Evolutionary conservation across 176 grass and related monocot species (phyloP), one percentile per base, ranked within the genome.

Genomic region (Melocanna baccifera): DNA sequence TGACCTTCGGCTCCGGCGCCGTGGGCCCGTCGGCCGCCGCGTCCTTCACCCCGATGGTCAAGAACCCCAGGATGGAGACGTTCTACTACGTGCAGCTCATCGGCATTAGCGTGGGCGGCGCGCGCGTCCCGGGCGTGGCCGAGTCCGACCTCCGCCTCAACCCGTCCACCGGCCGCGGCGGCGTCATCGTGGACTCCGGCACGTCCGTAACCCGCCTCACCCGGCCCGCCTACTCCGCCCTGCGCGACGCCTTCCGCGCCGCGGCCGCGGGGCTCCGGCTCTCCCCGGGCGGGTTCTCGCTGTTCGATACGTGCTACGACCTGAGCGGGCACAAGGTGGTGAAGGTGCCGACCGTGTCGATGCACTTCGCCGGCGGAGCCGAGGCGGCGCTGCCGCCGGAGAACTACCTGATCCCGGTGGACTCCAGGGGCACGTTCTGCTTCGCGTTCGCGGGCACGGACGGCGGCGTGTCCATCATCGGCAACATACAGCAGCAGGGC

Each of bases 241-340:
- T 98, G 48, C 87, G 95, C 67, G 89, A 98, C 88, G 95, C 95
- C 9, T 98, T 98, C 87, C 90, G 88, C 46, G 59, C 62, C 4
- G 92, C 91, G 0, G 87, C 89, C 0, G 81, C 90, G 4, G 92
- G 88, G 4, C 85, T 95, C 53, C 84, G 83, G 6, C 82, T 84
- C 19, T 78, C 87, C 14, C 85, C 90, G 1, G 92, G 92, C 25
- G 95, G 91, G 1, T 98, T 95, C 89, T 98, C 95, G 1, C 89
- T 98, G 25, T 98, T 98, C 84, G 95, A 98, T 91, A 98, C 95
- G 6, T 98, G 95, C 91, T 98, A 95, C 79, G 92, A 98, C 89
- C 95, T 98, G 59, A 81, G 71, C 26, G 92, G 92, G 29, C 81
- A 73, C 29, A 95, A 84, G 83, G 87, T 91, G 71, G 95, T 98